phyloP scores from a whole-genome alignment of 495 filamentous ascomycete genomes.

The Darksidea phi region DNA sequence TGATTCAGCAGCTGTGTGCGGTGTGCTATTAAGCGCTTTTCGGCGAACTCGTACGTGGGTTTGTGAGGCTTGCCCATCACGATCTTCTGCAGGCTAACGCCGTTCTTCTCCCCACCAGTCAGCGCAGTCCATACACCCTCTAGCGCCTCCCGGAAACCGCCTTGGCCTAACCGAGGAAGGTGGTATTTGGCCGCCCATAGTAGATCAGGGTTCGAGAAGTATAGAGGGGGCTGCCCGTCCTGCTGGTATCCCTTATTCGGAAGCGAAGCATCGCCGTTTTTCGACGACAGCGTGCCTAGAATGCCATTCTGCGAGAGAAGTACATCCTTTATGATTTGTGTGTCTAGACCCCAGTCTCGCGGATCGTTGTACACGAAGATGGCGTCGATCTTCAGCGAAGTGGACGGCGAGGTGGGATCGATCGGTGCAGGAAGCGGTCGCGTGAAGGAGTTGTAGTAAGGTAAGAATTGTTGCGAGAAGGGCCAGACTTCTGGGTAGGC shows the following conservation, averaged over 20 bases:
- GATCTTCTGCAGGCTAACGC: slow-evolving; percentile 60
- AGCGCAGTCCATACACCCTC: slow-evolving; percentile 73
- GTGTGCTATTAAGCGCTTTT: slow-evolving; percentile 64
- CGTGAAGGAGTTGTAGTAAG: slow-evolving; percentile 61
- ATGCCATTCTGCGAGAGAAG: slow-evolving; percentile 71
- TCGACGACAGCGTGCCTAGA: slow-evolving; percentile 71
- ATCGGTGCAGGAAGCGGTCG: slow-evolving; percentile 59
- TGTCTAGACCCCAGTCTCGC: slow-evolving; percentile 89
- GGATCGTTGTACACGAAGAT: slow-evolving; percentile 90
- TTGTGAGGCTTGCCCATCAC: slow-evolving; percentile 82
- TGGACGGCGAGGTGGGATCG: slow-evolving; percentile 41
- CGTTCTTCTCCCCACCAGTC: slow-evolving; percentile 58
- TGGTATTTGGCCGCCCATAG: slow-evolving; percentile 81
- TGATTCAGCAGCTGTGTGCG: slow-evolving; percentile 48
- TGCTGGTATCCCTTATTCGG: slow-evolving; percentile 74
- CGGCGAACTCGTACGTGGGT: slow-evolving; percentile 80
- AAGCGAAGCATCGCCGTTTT: slow-evolving; percentile 54
- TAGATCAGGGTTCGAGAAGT: slow-evolving; percentile 87
- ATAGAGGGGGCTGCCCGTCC: slow-evolving; percentile 76
- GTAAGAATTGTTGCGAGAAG: slow-evolving; percentile 61
- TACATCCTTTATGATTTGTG: slow-evolving; percentile 76
- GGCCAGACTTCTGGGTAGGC: slow-evolving; percentile 77
- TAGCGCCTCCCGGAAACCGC: slow-evolving; percentile 80
- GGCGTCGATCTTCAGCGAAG: slow-evolving; percentile 70
- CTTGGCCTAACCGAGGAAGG: slow-evolving; percentile 88